Evolutionary conservation across 2,329 filamentous ascomycete species (phyloP).

Genomic region (Orbilia brochopaga): DNA sequence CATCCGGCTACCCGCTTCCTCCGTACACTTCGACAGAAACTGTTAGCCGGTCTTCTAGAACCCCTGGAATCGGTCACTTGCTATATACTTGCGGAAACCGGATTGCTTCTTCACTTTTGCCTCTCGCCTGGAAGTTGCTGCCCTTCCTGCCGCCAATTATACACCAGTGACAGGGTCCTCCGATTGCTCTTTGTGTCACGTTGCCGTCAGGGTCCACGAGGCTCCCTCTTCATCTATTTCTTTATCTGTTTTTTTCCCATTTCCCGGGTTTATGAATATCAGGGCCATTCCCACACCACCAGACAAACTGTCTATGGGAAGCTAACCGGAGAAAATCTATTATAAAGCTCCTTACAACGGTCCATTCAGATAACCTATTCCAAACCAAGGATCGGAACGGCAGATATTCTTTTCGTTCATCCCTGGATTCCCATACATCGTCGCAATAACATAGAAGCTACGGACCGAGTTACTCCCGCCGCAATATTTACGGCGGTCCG

Average conservation of each 20-base stretch:
- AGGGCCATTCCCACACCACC: slow-evolving; percentile 17
- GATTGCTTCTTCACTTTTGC: slow-evolving; percentile 48
- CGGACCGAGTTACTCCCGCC: no score
- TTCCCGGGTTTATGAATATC: slow-evolving; percentile 25
- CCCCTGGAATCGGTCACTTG: slow-evolving; percentile 20
- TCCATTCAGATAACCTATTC: slow-evolving; percentile 25
- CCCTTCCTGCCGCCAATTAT: slow-evolving; percentile 36
- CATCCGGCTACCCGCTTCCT: slow-evolving; percentile 48
- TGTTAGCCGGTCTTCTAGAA: slow-evolving; percentile 2
- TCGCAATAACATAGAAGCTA: slow-evolving; percentile 3
- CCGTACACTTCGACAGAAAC: slow-evolving; percentile 27
- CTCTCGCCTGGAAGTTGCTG: slow-evolving; percentile 44
- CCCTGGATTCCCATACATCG: neutral
- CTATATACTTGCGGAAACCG: slow-evolving; percentile 15
- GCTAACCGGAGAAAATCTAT: slow-evolving; percentile 14
- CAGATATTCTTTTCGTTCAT: neutral
- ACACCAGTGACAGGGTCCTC: slow-evolving; percentile 22
- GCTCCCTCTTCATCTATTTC: slow-evolving; percentile 1
- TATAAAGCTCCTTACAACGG: slow-evolving; percentile 26
- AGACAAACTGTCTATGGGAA: slow-evolving; percentile 22
- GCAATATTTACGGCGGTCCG: no score
- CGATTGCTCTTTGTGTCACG: slow-evolving; percentile 50
- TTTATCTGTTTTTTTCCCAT: slow-evolving; percentile 21
- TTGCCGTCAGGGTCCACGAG: slow-evolving; percentile 32
- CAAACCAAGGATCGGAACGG: slow-evolving; percentile 8